Conservation (phyloP, 1,284 basidiomycete genomes). For the Lentinula novae-zelandiae region DNA sequence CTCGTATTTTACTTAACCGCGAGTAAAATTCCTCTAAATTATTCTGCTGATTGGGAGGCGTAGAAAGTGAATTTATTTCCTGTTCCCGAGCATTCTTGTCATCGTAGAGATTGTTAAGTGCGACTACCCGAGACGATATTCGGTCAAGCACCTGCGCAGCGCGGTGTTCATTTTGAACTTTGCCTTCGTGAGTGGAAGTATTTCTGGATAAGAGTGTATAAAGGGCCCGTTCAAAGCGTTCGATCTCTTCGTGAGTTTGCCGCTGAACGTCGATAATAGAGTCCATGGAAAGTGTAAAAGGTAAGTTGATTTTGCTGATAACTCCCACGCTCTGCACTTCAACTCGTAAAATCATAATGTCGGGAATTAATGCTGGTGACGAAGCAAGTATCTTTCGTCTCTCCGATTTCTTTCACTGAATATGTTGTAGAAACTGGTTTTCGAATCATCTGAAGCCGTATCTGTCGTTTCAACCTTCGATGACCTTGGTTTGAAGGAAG, state of each 20-base stretch:
- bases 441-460: slow-evolving; percentile 96
- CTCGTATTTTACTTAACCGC: slow-evolving; percentile 90
- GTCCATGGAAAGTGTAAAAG: slow-evolving; percentile 49
- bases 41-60: slow-evolving; percentile 48
- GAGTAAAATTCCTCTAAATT: slow-evolving; percentile 93
- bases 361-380: slow-evolving; percentile 74
- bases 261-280: slow-evolving; percentile 90
- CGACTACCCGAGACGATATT: slow-evolving; percentile 65
- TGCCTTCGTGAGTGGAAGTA: slow-evolving; percentile 56
- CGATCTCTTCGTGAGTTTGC: slow-evolving; percentile 93
- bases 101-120: slow-evolving; percentile 69
- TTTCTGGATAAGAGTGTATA: slow-evolving; percentile 69
- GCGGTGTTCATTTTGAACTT: slow-evolving; percentile 82
- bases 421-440: slow-evolving; percentile 80
- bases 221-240: slow-evolving; percentile 79
- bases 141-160: slow-evolving; percentile 84
- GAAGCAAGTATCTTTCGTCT: slow-evolving; percentile 44
- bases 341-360: slow-evolving; percentile 53
- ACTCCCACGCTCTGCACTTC: slow-evolving; percentile 43
- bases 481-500: slow-evolving; percentile 92
- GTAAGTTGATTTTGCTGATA: slow-evolving; percentile 22
- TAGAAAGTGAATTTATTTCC: slow-evolving; percentile 62
- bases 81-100: slow-evolving; percentile 65
- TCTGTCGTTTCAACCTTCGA: slow-evolving; percentile 87
- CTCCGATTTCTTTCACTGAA: slow-evolving; percentile 8